A percentile compares a stretch with the other conserved stretches of the same genome.
Evolutionary conservation across 192 early-diverging fungal species (phyloP).

Genomic region (Coemansia sp.): DNA sequence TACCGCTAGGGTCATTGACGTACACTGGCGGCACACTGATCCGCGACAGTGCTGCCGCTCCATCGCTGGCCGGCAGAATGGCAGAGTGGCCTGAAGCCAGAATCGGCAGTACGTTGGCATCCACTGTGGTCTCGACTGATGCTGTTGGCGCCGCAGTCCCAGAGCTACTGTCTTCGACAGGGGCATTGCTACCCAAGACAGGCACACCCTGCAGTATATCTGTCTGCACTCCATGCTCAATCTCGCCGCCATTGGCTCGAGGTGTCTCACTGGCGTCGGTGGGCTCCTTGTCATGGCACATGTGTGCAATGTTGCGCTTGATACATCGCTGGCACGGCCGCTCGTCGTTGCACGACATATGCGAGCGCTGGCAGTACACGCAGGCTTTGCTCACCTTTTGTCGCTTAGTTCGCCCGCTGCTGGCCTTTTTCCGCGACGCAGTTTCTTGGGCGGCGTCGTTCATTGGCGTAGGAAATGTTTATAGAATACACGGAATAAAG

Average conservation of each 20-base stretch:
- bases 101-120: constrained; percentile 12
- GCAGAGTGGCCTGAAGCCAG: constrained; percentile 11
- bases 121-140: constrained; percentile 1
- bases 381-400: constrained; percentile 70
- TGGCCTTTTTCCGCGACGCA: constrained; percentile 11
- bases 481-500: not conserved
- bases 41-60: not conserved
- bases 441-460: constrained; percentile 6
- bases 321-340: constrained; percentile 95
- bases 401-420: constrained; percentile 34
- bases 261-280: not conserved
- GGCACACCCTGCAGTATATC: not conserved
- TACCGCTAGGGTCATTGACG: constrained; percentile 1
- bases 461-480: not conserved
- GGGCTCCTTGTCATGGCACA: constrained; percentile 84
- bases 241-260: not conserved
- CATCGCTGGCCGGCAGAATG: constrained; percentile 3
- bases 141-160: not conserved
- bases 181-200: not conserved
- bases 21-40: constrained; percentile 3
- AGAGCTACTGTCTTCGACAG: not conserved
- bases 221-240: not conserved
- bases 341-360: constrained; percentile 94
- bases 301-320: constrained; percentile 89
- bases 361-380: constrained; percentile 90